A percentile compares a stretch with the other conserved stretches of the same genome.
Evolutionary conservation across 805 yeast species (phyloP).

Genomic region (Candida dajiaensis): DNA sequence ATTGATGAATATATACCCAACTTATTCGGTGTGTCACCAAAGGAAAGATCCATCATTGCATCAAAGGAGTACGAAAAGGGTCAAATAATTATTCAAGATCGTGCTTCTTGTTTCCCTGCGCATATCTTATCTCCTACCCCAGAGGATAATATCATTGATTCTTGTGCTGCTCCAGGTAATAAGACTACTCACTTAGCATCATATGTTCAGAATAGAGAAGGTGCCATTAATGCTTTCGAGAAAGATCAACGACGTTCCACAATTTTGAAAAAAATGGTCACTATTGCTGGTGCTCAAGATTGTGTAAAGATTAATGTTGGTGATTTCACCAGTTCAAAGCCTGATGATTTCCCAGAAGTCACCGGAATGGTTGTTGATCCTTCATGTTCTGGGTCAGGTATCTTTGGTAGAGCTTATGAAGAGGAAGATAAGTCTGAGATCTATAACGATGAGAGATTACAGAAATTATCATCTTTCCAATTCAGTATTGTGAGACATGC

Average conservation of each 20-base stretch:
- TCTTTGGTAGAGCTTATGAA: conserved; percentile 59
- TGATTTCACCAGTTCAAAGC: conserved; percentile 35
- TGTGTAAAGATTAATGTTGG: conserved; percentile 46
- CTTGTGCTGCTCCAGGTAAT: conserved; percentile 98
- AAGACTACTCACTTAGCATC: conserved; percentile 92
- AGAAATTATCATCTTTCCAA: conserved; percentile 80
- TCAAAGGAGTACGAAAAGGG: conserved; percentile 72
- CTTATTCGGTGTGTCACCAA: conserved; percentile 77
- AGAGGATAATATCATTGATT: conserved; percentile 71
- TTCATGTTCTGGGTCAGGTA: conserved; percentile 96
- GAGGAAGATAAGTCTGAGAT: conserved; percentile 42
- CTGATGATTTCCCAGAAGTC: conserved; percentile 54
- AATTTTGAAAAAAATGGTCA: conserved; percentile 70
- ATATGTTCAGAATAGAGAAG: conserved; percentile 35
- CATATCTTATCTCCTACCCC: conserved; percentile 61
- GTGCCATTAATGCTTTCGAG: conserved; percentile 75
- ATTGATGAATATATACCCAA: conserved; percentile 69
- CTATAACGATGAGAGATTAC: conserved; percentile 46
- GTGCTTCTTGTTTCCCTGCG: conserved; percentile 97
- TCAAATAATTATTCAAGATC: conserved; percentile 82
- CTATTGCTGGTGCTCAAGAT: conserved; percentile 59
- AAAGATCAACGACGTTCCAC: conserved; percentile 70
- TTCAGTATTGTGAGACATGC: conserved; percentile 87
- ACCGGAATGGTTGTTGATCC: conserved; percentile 91
- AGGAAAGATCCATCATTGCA: conserved; percentile 53